Percentiles rank a stretch among this genome's conserved stretches.
Evolutionary conservation across 495 filamentous ascomycete genomes (phyloP).

Genomic region (Collariella sp.): DNA sequence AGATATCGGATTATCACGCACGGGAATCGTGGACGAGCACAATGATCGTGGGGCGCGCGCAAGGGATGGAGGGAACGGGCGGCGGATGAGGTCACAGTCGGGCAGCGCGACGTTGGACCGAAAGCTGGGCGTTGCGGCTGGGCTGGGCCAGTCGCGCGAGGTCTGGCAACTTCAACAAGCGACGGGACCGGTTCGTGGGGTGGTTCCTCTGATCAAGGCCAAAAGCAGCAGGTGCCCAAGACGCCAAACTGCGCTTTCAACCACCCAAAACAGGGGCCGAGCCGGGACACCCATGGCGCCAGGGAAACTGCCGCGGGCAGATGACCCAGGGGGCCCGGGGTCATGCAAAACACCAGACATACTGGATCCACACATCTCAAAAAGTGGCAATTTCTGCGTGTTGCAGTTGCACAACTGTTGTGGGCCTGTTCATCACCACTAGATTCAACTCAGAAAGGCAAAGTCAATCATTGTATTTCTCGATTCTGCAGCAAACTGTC

Average conservation of each 20-base stretch:
- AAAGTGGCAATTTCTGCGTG: neutral
- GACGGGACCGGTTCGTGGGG: neutral
- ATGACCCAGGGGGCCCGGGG: too few species aligned
- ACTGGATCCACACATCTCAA: neutral
- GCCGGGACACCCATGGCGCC: constrained; percentile 6
- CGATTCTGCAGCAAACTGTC: too few species aligned
- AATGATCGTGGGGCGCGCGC: neutral
- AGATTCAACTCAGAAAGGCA: too few species aligned
- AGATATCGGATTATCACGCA: neutral
- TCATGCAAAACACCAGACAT: too few species aligned
- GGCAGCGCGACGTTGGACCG: constrained; percentile 8
- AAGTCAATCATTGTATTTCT: too few species aligned
- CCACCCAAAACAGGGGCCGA: constrained; percentile 4
- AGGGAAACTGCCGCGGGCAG: constrained; percentile 8
- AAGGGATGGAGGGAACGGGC: neutral
- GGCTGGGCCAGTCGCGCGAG: constrained; percentile 5
- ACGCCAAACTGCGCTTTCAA: constrained; percentile 2
- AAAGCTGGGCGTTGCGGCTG: neutral
- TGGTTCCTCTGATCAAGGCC: neutral
- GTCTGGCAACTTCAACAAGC: too few species aligned
- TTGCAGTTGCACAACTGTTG: neutral
- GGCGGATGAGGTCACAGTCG: constrained; percentile 8
- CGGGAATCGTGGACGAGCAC: neutral
- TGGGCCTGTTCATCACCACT: neutral
- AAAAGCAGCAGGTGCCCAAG: neutral